Evolutionary conservation across 208 protist genomes (phyloP).

Genomic region (Lotmaria passim): DNA sequence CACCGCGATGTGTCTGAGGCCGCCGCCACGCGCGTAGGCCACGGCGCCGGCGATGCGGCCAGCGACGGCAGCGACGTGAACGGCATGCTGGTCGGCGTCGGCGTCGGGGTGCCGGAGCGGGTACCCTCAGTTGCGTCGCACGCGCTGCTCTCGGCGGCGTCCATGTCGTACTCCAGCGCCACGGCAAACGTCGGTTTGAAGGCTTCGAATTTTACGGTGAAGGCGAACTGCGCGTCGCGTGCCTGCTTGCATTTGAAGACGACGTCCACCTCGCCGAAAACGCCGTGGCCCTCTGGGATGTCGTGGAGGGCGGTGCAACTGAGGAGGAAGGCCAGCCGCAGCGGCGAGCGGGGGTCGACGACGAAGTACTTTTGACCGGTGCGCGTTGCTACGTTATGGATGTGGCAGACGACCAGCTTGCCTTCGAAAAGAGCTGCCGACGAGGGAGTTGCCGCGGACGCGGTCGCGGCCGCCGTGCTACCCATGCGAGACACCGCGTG

Average conservation of each 20-base stretch:
- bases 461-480: neutral
- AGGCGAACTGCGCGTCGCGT: conserved; percentile 76
- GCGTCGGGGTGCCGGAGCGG: conserved; percentile 3
- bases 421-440: conserved; percentile 55
- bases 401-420: conserved; percentile 71
- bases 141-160: conserved; percentile 20
- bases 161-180: conserved; percentile 42
- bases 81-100: conserved; percentile 1
- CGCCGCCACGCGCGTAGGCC: neutral
- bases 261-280: conserved; percentile 71
- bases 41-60: too few species aligned
- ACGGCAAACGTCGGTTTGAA: conserved; percentile 72
- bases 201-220: conserved; percentile 65
- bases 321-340: conserved; percentile 80
- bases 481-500: neutral
- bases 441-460: neutral
- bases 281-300: conserved; percentile 43
- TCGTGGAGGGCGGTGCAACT: conserved; percentile 50
- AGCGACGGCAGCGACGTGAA: neutral
- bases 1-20: conserved; percentile 20
- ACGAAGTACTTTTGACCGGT: conserved; percentile 76
- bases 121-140: neutral
- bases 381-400: conserved; percentile 63
- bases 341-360: conserved; percentile 76
- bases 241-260: conserved; percentile 89